Conservation (phyloP, 257 asterid genomes). For the Nicotiana paniculata region DNA sequence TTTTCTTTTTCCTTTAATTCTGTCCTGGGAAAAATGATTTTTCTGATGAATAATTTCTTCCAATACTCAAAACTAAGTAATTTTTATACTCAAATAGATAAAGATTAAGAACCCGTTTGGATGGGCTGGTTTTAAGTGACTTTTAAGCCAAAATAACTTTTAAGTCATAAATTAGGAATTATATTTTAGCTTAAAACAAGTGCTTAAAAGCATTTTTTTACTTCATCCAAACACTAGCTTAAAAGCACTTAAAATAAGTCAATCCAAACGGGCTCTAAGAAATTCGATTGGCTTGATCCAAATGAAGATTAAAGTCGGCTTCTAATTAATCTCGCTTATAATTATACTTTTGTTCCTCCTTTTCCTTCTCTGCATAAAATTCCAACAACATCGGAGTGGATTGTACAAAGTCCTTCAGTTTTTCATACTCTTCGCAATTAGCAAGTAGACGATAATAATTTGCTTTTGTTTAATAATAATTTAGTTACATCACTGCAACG, state of each 20-base stretch:
- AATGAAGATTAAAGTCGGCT: background rate
- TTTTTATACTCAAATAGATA: background rate
- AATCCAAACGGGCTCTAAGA: no score
- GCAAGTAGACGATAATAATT: background rate
- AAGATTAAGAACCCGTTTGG: background rate
- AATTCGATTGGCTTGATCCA: background rate
- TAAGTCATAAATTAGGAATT: no score
- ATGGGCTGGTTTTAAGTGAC: no score
- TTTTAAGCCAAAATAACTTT: no score
- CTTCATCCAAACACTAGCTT: no score
- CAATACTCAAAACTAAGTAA: background rate
- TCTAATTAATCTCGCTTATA: background rate
- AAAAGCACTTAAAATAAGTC: no score
- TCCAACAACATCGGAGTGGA: background rate
- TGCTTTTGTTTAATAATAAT: background rate
- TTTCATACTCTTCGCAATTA: background rate
- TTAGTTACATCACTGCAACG: no score
- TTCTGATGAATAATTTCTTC: background rate
- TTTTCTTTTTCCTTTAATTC: background rate
- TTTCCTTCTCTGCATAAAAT: background rate
- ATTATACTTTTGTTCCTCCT: background rate
- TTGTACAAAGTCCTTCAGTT: background rate
- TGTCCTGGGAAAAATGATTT: background rate
- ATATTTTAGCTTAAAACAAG: no score
- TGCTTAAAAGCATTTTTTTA: no score